Evolutionary conservation across 2,329 filamentous ascomycete species (phyloP).

Genomic region (Teratosphaeria nubilosa): DNA sequence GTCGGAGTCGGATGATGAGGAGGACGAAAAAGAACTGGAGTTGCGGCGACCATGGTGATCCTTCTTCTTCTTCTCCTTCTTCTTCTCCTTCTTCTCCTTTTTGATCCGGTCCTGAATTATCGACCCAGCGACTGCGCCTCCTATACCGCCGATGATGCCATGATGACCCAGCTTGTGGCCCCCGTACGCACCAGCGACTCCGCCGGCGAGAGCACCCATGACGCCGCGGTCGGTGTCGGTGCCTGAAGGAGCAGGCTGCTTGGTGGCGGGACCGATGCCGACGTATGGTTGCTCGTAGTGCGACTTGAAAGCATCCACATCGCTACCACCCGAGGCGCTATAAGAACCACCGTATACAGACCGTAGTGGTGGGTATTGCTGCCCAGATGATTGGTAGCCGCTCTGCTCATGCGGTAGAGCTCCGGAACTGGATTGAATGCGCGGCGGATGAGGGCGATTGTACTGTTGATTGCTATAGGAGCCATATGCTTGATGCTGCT

Average conservation of each 20-base stretch:
- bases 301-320: conserved; percentile 9
- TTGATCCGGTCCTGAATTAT: conserved; percentile 46
- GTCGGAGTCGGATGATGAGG: not conserved
- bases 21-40: conserved; percentile 6
- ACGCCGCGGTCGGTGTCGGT: conserved; percentile 43
- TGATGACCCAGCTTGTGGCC: conserved; percentile 45
- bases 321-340: not conserved
- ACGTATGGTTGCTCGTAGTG: conserved; percentile 15
- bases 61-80: conserved; percentile 26
- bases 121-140: conserved; percentile 46
- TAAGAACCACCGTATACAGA: conserved; percentile 1
- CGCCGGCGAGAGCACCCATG: conserved; percentile 46
- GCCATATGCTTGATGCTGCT: not conserved
- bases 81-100: conserved; percentile 31
- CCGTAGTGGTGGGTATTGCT: conserved; percentile 6
- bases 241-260: not conserved
- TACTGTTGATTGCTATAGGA: conserved; percentile 2
- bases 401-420: not conserved
- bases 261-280: conserved; percentile 5
- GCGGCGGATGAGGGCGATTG: not conserved
- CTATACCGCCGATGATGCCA: conserved; percentile 47
- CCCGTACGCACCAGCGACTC: conserved; percentile 46
- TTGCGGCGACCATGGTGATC: conserved; percentile 5
- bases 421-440: not conserved
- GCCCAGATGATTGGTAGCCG: conserved; percentile 2